These are phyloP conservation scores for Septoria linicola DNA, from an alignment of 2,329 filamentous ascomycete species.

Conservation along the genomic window DNA sequence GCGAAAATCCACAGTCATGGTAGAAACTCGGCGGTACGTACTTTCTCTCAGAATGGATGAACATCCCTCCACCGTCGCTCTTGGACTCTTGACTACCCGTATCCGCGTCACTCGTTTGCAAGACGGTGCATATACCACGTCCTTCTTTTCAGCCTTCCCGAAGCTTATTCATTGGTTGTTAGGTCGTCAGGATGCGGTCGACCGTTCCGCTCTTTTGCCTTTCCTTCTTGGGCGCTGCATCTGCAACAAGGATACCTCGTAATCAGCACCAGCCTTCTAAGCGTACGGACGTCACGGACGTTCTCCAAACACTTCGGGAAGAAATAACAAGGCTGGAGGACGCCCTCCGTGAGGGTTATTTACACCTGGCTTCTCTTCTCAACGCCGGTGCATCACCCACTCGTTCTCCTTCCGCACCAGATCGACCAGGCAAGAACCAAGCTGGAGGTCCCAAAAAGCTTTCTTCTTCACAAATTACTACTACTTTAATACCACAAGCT, in stretches of 20 bases:
- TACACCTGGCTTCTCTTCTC: conserved; percentile 20
- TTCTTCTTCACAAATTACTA: conserved; percentile 11
- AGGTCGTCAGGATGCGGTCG: conserved; percentile 22
- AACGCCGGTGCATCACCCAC: conserved; percentile 14
- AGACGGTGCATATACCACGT: conserved; percentile 20
- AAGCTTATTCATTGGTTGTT: conserved; percentile 15
- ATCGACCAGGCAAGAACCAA: conserved; percentile 3
- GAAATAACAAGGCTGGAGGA: conserved; percentile 25
- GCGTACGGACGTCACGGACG: conserved; percentile 14
- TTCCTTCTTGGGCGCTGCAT: conserved; percentile 21
- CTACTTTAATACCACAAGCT: conserved; percentile 22
- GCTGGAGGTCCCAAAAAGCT: conserved; percentile 2
- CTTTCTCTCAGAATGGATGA: conserved; percentile 18
- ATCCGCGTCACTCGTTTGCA: conserved; percentile 20
- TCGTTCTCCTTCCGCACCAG: conserved; percentile 15
- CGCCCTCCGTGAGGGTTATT: conserved; percentile 21
- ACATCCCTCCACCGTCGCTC: conserved; percentile 17
- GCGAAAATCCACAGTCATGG: conserved; percentile 13
- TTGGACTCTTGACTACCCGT: conserved; percentile 14
- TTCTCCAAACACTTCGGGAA: conserved; percentile 17
- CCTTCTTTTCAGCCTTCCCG: conserved; percentile 12
- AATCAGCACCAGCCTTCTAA: conserved; percentile 17
- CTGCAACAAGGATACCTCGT: conserved; percentile 31
- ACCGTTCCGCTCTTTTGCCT: conserved; percentile 28
- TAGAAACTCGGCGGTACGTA: conserved; percentile 17